Base-by-base conservation (phyloP, 805 yeast genomes). In the Candida railenensis region DNA sequence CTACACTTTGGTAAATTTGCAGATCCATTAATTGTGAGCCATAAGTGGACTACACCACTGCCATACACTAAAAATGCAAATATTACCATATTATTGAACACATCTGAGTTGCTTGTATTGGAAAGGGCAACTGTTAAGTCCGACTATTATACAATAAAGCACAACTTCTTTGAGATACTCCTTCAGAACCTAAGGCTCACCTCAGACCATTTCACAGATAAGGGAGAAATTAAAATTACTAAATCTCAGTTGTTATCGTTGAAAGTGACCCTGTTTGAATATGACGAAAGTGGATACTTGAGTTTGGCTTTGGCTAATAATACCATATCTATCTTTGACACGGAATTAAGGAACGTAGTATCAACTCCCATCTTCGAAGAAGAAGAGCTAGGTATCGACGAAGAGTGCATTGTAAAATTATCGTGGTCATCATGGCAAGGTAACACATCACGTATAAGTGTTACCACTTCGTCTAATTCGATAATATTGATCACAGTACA, bases 81-180 rank as follows among this genome's bases (percentile, higher is more conserved):
- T 37, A 53, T 72, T 37, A 74, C 67, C 0, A 66, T 68, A 1
- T 50, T 72, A 22, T 61, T 62, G 43, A 71, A 66, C 45, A 61
- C 75, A 1, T 71, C 73, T 0, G 77, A 72, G 44, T 53, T 71
- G 12, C 43, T 71, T 33, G 46, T 71, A 3, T 50, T 71, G 16
- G 57, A 58, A 37, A 52, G 74, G 42, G 54, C 58, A 7, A 53
- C 59, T n/a, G 46, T 52, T 12, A 58, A 54, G 22, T 43, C 53
- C 3, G 59, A 54, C 33, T 57, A 58, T 34, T 70, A 63, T 42
- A 28, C 43, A 12, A 59, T 66, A 2, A 54, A 52, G 37, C 47
- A 56, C 30, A 60, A 61, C 20, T 53, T 69, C 22, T 67, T 69
- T 40, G 59, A 63, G 11, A 44, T 54, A 2, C 49, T 69, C 19